Conservation (phyloP, 257 asterid genomes). For the Ilex aquifolium region DNA sequence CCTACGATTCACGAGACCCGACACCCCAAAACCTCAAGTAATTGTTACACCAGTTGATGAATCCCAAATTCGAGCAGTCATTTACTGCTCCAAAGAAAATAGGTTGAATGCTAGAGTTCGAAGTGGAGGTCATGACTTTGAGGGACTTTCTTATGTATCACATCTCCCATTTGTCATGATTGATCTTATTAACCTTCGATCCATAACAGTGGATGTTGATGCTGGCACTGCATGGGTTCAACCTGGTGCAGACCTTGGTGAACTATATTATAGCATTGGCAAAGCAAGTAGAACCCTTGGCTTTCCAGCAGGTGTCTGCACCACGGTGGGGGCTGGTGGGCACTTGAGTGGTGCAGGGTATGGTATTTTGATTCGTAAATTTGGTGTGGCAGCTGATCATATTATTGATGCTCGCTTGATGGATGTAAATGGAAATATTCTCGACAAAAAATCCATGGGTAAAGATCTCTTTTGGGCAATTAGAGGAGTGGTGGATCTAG, state of each 20-base stretch:
- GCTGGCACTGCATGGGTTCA: neutral
- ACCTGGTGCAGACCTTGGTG: neutral
- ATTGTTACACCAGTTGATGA: slow-evolving; percentile 40
- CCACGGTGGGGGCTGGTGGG: too few relatives aligned
- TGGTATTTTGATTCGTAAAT: neutral
- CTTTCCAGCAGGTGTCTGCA: neutral
- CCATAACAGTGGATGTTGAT: neutral
- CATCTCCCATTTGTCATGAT: neutral
- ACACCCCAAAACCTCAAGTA: slow-evolving; percentile 45
- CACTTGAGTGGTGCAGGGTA: neutral
- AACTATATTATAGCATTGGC: neutral
- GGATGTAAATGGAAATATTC: neutral
- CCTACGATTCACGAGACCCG: slow-evolving; percentile 43
- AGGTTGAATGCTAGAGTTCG: slow-evolving; percentile 37
- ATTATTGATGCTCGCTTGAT: neutral
- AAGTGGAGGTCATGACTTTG: slow-evolving; percentile 61
- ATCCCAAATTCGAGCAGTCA: slow-evolving; percentile 47
- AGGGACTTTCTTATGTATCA: slow-evolving; percentile 31
- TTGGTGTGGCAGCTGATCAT: neutral
- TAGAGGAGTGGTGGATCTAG: neutral
- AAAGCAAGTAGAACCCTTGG: neutral
- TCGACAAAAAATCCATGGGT: neutral
- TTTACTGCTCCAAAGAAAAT: slow-evolving; percentile 31
- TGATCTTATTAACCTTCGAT: neutral
- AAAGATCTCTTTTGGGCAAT: neutral